Evolutionary conservation across 495 filamentous ascomycete genomes (phyloP).

Genomic region (Annulohypoxylon moriforme): DNA sequence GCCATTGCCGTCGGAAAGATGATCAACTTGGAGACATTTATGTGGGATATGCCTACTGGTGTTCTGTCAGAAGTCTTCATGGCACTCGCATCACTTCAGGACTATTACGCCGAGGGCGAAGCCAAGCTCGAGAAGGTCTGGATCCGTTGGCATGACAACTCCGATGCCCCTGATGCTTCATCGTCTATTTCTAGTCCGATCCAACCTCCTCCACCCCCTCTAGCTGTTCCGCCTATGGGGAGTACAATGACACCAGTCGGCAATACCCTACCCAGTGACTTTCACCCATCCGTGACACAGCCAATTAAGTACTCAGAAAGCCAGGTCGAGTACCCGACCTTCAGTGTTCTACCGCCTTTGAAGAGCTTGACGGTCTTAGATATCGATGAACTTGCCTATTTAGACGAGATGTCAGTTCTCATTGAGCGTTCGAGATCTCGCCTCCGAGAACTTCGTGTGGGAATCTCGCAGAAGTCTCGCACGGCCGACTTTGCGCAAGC

Average conservation of each 20-base stretch:
- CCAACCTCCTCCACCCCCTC: conserved; percentile 40
- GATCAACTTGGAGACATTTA: conserved; percentile 88
- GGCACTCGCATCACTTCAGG: conserved; percentile 78
- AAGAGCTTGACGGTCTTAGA: conserved; percentile 86
- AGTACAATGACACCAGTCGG: conserved; percentile 58
- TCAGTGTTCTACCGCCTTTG: conserved; percentile 85
- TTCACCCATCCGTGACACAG: conserved; percentile 42
- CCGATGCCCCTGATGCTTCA: conserved; percentile 48
- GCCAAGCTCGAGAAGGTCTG: conserved; percentile 82
- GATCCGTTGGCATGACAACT: conserved; percentile 92
- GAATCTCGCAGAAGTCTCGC: conserved; percentile 73
- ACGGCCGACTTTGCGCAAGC: conserved; percentile 68
- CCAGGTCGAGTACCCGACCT: conserved; percentile 81
- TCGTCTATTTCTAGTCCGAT: conserved; percentile 45
- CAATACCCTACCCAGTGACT: conserved; percentile 50
- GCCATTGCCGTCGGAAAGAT: conserved; percentile 86
- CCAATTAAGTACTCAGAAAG: conserved; percentile 54
- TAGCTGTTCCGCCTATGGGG: conserved; percentile 52
- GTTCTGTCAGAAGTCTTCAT: conserved; percentile 89
- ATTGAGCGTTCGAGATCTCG: conserved; percentile 76
- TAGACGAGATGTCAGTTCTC: conserved; percentile 88
- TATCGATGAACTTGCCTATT: conserved; percentile 87
- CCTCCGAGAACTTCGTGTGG: conserved; percentile 81
- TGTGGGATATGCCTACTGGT: conserved; percentile 97
- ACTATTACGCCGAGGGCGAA: conserved; percentile 67